These are phyloP conservation scores for Linnemannia hyalina DNA, from an alignment of 192 early-diverging fungal genomes.

Conservation along the genomic window DNA sequence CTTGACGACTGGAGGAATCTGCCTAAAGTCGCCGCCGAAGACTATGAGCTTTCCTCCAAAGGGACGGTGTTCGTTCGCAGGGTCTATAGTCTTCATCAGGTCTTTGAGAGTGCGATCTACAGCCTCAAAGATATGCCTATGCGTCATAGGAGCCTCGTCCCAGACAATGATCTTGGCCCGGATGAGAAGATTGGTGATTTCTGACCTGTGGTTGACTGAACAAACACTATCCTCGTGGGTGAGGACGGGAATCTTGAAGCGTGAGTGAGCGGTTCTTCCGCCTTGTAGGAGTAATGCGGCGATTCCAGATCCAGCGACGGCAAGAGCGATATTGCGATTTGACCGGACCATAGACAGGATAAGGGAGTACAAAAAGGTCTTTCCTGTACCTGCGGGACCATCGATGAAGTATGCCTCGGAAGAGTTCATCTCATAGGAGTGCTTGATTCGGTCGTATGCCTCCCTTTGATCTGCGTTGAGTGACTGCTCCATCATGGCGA, in stretches of 20 bases:
- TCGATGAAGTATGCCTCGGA: slow-evolving; percentile 14
- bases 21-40: too few species aligned
- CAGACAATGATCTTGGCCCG: slow-evolving; percentile 50
- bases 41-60: too few species aligned
- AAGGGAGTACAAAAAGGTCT: slow-evolving; percentile 12
- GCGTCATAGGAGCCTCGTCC: slow-evolving; percentile 56
- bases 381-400: slow-evolving; percentile 33
- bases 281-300: slow-evolving; percentile 42
- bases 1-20: too few species aligned
- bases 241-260: slow-evolving; percentile 46
- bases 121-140: slow-evolving; percentile 18
- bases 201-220: background rate
- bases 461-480: too few species aligned
- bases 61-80: background rate
- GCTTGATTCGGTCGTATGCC: too few species aligned
- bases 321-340: slow-evolving; percentile 24
- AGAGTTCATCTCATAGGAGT: background rate
- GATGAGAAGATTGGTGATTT: slow-evolving; percentile 7
- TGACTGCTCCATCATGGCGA: too few species aligned
- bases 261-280: slow-evolving; percentile 46
- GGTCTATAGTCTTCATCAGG: slow-evolving; percentile 14
- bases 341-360: slow-evolving; percentile 16
- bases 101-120: slow-evolving; percentile 28
- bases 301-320: slow-evolving; percentile 51
- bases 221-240: slow-evolving; percentile 34